Evolutionary conservation across 2,329 filamentous ascomycete genomes (phyloP), one percentile per base, ranked within the genome.

Genomic region (Xylariaceae sp.): DNA sequence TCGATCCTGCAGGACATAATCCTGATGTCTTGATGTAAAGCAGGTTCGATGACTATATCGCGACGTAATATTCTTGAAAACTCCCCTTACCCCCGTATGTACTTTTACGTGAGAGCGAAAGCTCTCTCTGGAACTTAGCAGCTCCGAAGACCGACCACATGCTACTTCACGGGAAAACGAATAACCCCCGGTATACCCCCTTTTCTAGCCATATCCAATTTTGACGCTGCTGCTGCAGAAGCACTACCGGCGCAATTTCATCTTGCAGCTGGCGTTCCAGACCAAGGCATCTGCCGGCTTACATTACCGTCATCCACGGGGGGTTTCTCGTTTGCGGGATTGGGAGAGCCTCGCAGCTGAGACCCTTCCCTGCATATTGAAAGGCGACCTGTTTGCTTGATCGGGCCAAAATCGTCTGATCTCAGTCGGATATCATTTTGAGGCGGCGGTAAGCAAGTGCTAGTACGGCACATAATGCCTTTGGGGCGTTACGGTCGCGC

Each of bases 241-340:
- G 52, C 49, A 58, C 46, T 60, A 59, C 58, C 58, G 58, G 57
- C 41, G 53, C 47, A 61, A 61, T 59, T 59, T 57, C 52, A 53
- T 57, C 58, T 50, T 52, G 53, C 52, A 57, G 50, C 43, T 50
- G 42, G 45, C 45, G 49, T 55, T 51, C 49, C 58, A 58, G 44
- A 37, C 53, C 42, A 35, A 44, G n/a, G 27, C 43, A n/a, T 29
- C 41, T 29, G 23, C 27, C 43, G 44, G 44, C 44, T 32, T 15
- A 33, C 46, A 42, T 32, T 37, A 30, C 37, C 43, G 27, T 41
- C 23, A 32, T 24, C 16, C 16, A 41, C 21, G 36, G 27, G 21
- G 42, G n/a, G 9, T 11, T n/a, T 15, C 24, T 30, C 13, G 35
- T 47, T 40, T 39, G 36, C 20, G 47, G 50, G 50, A 53, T 50